phyloP scores from a whole-genome alignment of 1,284 basidiomycete species.

The Trichosporon faecale region DNA sequence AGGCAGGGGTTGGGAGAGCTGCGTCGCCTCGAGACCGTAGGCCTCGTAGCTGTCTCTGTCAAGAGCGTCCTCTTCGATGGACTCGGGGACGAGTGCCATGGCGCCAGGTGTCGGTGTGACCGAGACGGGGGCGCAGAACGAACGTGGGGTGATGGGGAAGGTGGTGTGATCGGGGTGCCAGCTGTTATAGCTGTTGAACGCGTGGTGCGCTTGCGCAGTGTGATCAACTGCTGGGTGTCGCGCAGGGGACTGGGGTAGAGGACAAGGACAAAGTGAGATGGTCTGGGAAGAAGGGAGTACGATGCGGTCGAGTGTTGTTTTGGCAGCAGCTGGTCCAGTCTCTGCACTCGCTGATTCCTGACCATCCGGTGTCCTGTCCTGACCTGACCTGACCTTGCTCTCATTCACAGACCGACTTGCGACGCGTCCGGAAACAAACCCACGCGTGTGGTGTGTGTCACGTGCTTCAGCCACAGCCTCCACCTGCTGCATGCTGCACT shows the following conservation, averaged over 20 bases:
- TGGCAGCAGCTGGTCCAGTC: not conserved
- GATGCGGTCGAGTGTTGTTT: not conserved
- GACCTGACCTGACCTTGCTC: not conserved
- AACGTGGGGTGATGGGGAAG: not conserved
- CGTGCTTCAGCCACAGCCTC: not conserved
- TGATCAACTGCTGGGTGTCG: not conserved
- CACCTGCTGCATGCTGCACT: not conserved
- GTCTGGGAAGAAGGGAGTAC: not conserved
- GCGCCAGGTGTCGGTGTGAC: not conserved
- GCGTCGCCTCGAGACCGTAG: conserved; percentile 44
- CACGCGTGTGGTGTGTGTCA: not conserved
- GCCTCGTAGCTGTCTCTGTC: conserved; percentile 24
- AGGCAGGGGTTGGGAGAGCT: conserved; percentile 40
- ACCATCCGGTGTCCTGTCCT: not conserved
- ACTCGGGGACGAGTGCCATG: conserved; percentile 33
- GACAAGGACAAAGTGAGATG: not conserved
- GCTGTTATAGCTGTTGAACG: not conserved
- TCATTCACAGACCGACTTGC: not conserved
- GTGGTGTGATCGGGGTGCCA: not conserved
- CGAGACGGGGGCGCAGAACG: not conserved
- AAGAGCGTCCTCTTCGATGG: conserved; percentile 28
- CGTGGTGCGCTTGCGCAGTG: not conserved
- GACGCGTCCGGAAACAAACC: conserved; percentile 10
- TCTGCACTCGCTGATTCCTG: not conserved
- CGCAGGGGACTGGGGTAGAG: not conserved